Base-by-base conservation (phyloP, 306 rosid genomes). In the Comarum palustre region DNA sequence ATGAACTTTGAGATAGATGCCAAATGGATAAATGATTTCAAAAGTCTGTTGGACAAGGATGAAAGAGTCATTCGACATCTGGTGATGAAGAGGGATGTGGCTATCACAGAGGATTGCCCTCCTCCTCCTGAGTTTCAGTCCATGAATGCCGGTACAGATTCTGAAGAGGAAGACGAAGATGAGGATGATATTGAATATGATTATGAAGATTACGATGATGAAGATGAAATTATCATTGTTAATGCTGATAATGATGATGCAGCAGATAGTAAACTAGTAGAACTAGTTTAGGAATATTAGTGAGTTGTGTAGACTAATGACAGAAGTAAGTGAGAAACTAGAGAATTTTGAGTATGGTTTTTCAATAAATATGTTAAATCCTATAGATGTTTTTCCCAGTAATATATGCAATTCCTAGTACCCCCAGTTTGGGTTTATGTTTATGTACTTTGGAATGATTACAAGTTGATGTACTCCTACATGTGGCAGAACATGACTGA, bases 1-100 rank as follows among this genome's bases (percentile, higher is more conserved):
- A 91, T 94, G 95, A 94, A 94, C 83, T 85, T 94, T 17, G 99
- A 91, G 91, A 46, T 94, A 71, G 96, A 89, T 22, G 90, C 96
- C 24, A 88, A 85, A 78, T 87, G 93, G 82, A 90, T 88, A 73
- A 89, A 93, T 46, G 94, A 93, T 15, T 93, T 91, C 77, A 91
- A 94, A 90, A 85, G 73, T 77, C 38, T 94, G 87, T 71, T 94
- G 73, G 99, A 94, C 82, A 79, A 70, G 81, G 99, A 91, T 64
- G 96, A 94, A 82, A 86, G 99, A 75, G 84, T 94, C 71, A 94
- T 91, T 78, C 81, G 97, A 58, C 97, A 94, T 88, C 89, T 94
- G 0, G 87, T 94, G 69, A 77, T 91, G 64, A 91, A 91, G 90
- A 89, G 78, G 82, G 96, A 91, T 5, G 91, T 82, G 74, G 96